Evolutionary conservation across 2,329 filamentous ascomycete species (phyloP), one percentile per base, ranked within the genome.

Genomic region (Aspergillus texensis): DNA sequence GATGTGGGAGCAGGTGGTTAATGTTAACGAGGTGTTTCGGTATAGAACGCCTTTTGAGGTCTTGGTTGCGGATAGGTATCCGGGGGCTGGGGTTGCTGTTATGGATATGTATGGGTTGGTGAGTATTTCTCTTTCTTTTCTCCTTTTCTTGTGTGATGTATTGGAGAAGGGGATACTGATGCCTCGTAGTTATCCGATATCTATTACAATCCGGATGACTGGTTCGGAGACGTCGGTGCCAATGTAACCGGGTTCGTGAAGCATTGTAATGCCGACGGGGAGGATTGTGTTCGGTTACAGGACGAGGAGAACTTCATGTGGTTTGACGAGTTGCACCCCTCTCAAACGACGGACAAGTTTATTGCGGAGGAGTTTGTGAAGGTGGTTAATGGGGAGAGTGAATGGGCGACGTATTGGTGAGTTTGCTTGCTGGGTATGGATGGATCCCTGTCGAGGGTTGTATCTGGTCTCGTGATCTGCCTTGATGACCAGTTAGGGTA

Each of bases 271-370:
- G 59, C 73, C 3, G 74, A 68, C 10, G 77, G 78, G 5, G 67
- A 66, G 8, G 74, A 79, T 56, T 85, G 83, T 67, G 70, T 78
- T 62, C 78, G 79, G 43, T 67, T 76, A 16, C 32, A 11, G 3
- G 34, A 46, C 6, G 68, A 66, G 6, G 74, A 79, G 56, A 88
- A 85, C 53, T 94, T 86, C 73, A 68, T 92, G 74, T 94, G 91
- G 89, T 91, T 83, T 70, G 91, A 94, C 76, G 85, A 88, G 72
- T 75, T 94, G 72, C 91, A 94, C 79, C 90, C 90, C 0, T 88
- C 87, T 34, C 83, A 88, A 76, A 85, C 86, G 76, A 84, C 88
- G 9, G 84, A 87, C 76, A 79, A 84, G 70, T 79, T 83, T 50
- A 81, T 89, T 57, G 87, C 86, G 21, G 78, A 77, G 63, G 83